Evolutionary conservation across 495 filamentous ascomycete genomes (phyloP).

Genomic region (Hypoxylon fuscum): DNA sequence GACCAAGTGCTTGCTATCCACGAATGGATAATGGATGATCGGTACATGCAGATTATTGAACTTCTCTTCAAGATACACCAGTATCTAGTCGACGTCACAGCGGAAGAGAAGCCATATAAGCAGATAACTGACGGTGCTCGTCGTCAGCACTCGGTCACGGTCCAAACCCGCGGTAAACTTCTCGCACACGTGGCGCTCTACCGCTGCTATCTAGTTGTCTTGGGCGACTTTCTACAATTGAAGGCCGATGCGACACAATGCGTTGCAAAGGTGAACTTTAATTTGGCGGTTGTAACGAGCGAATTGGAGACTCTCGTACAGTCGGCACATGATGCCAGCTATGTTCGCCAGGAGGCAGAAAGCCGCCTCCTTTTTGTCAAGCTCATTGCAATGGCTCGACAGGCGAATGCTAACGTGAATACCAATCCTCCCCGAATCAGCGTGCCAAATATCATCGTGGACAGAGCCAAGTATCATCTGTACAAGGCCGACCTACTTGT

Average conservation of each 20-base stretch:
- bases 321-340: constrained; percentile 15
- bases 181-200: constrained; percentile 57
- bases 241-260: constrained; percentile 14
- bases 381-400: constrained; percentile 14
- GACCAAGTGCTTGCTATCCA: constrained; percentile 14
- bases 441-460: not conserved
- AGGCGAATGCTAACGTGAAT: not conserved
- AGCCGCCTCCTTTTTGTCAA: constrained; percentile 31
- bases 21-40: constrained; percentile 5
- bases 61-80: constrained; percentile 50
- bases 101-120: constrained; percentile 63
- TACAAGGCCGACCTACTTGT: constrained; percentile 8
- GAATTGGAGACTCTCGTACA: constrained; percentile 36
- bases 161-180: constrained; percentile 53
- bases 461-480: not conserved
- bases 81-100: constrained; percentile 48
- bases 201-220: constrained; percentile 59
- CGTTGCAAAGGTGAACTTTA: constrained; percentile 27
- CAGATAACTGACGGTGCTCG: constrained; percentile 57
- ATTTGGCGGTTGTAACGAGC: constrained; percentile 39
- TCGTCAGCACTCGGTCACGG: constrained; percentile 44
- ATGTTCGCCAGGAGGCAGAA: constrained; percentile 35
- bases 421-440: too few species aligned
- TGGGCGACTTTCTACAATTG: constrained; percentile 59
- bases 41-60: constrained; percentile 29